These are phyloP conservation scores for Epichloe amarillans DNA, from an alignment of 2,329 filamentous ascomycete species.

Conservation along the genomic window DNA sequence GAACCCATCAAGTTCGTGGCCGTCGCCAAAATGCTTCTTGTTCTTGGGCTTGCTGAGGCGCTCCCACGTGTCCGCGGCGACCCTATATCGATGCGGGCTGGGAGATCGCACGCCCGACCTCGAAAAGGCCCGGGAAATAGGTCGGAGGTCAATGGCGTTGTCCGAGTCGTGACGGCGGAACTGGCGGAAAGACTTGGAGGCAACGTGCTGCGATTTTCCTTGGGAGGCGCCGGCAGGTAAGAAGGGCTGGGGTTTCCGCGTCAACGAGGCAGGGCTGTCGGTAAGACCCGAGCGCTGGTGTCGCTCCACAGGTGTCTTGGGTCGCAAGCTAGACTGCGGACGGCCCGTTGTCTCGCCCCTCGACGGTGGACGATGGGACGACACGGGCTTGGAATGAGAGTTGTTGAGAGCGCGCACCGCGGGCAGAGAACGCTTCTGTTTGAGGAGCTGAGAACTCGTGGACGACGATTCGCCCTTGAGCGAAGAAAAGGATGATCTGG, in stretches of 20 bases:
- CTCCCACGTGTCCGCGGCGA: conserved; percentile 41
- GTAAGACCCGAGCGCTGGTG: conserved; percentile 29
- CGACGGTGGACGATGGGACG: conserved; percentile 45
- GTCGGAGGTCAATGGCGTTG: conserved; percentile 43
- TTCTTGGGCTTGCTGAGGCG: conserved; percentile 57
- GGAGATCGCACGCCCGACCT: conserved; percentile 46
- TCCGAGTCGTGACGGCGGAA: conserved; percentile 79
- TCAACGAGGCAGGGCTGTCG: conserved; percentile 38
- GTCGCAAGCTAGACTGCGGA: conserved; percentile 40
- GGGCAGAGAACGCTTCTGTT: conserved; percentile 52
- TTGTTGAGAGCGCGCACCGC: conserved; percentile 40
- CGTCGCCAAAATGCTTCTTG: conserved; percentile 63
- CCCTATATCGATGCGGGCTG: conserved; percentile 37
- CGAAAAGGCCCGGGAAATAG: conserved; percentile 43
- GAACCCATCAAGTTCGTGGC: conserved; percentile 82
- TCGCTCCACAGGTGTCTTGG: conserved; percentile 60
- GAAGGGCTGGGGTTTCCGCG: conserved; percentile 58
- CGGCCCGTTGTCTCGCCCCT: conserved; percentile 38
- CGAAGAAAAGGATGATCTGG: conserved; percentile 39
- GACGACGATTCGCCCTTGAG: conserved; percentile 49
- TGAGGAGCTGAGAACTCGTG: conserved; percentile 50
- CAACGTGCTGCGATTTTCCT: conserved; percentile 65
- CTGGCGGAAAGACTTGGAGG: conserved; percentile 54
- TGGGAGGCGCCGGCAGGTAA: conserved; percentile 63
- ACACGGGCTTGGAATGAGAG: conserved; percentile 36